Base-by-base conservation (phyloP, 805 yeast genomes). In the Starmerella bombicola region DNA sequence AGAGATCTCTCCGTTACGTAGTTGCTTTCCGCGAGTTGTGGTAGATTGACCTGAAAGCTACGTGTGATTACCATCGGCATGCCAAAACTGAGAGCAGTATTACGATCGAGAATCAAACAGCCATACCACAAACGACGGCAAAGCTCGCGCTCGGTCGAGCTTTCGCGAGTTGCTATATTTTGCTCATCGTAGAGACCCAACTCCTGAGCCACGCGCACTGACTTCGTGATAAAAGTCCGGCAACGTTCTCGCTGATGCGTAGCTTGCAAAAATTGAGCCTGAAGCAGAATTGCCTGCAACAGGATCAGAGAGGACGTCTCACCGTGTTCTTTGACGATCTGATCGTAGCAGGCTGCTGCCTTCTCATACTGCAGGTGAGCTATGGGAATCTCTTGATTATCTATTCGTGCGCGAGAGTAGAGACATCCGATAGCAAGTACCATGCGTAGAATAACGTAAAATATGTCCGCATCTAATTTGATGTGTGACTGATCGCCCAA, bases 51-150 rank as follows among this genome's bases (percentile, higher is more conserved):
- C 18, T 15, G 32, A 29, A 8, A 13, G 32, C 17, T 29, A 9
- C 18, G 17, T 13, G 32, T 10, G 32, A 29, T 29, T 9, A 29
- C 17, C 32, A 29, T 29, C 18, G 32, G 32, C 32, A 12, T 29
- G 18, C 17, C 17, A 9, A 29, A 29, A 13, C 8, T 13, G 8
- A 29, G 18, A 7, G 32, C 9, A 10, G 15, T 29, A 17, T 17
- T 29, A 15, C 32, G 32, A 29, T 29, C 32, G 17, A 29, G 9
- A 9, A 29, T 16, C n/a, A 29, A 17, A 15, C 32, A 29, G 9
- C 32, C 32, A 15, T 29, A 29, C 32, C 32, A 29, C 15, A 29
- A 17, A 8, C 32, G 32, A 10, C 32, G 32, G 17, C 32, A 29
- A 9, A 29, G 32, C 17, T 29, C 17, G 18, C 32, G 32, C 32